phyloP scores from a whole-genome alignment of 345 rosid genomes.

The Syzygium grande region DNA sequence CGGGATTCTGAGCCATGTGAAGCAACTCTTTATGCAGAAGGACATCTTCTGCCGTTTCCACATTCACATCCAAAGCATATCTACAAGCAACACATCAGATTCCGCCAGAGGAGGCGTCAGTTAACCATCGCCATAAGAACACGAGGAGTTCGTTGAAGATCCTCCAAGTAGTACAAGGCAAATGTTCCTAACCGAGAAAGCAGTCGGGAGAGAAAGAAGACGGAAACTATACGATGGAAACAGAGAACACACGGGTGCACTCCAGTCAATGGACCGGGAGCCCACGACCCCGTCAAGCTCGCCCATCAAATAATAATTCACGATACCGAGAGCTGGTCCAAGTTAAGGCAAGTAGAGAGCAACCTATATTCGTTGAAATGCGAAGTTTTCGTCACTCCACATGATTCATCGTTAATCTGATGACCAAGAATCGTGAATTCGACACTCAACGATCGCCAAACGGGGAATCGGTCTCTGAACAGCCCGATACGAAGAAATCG shows the following conservation, averaged over 20 bases:
- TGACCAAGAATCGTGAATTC: neutral
- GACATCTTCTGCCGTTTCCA: slow-evolving; percentile 57
- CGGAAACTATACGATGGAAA: neutral
- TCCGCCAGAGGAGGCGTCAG: neutral
- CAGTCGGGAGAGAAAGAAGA: neutral
- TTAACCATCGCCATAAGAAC: neutral
- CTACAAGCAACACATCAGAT: slow-evolving; percentile 11
- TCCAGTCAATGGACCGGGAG: neutral
- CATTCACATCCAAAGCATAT: slow-evolving; percentile 58
- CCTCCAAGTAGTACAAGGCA: neutral
- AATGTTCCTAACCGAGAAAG: neutral
- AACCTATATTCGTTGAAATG: neutral
- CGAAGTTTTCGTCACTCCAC: neutral
- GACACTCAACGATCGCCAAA: neutral
- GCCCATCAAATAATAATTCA: neutral
- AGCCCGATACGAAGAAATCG: neutral
- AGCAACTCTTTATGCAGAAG: slow-evolving; percentile 58
- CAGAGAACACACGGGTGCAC: neutral
- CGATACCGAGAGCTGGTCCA: neutral
- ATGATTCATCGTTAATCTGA: neutral
- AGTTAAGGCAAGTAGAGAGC: neutral
- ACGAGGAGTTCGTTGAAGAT: neutral
- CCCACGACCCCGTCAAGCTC: neutral
- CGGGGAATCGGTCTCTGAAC: neutral
- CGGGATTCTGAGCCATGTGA: slow-evolving; percentile 35